phyloP scores from a whole-genome alignment of 1,284 basidiomycete species.

The Trametes sp. region DNA sequence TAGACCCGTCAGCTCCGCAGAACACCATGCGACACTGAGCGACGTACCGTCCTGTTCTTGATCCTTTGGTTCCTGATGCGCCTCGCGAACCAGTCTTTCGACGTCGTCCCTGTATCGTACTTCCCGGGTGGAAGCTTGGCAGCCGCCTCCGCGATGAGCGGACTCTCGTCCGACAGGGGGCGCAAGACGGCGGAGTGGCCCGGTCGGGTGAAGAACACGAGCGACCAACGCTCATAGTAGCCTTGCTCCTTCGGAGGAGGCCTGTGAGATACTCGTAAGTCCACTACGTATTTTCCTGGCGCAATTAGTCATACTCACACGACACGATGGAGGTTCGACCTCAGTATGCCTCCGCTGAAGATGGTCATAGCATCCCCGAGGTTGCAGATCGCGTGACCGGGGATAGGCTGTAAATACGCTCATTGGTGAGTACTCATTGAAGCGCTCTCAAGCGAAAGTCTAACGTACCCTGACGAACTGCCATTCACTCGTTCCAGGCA shows the following conservation, averaged over 20 bases:
- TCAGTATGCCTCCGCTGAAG: conserved; percentile 51
- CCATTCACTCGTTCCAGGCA: conserved; percentile 69
- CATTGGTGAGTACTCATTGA: neutral
- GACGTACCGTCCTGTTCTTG: conserved; percentile 39
- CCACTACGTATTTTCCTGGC: neutral
- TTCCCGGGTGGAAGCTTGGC: conserved; percentile 27
- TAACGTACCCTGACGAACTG: conserved; percentile 38
- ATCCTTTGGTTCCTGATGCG: conserved; percentile 41
- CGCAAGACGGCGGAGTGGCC: conserved; percentile 37
- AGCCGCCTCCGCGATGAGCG: conserved; percentile 37
- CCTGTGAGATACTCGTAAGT: conserved; percentile 23
- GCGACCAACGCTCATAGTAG: conserved; percentile 41
- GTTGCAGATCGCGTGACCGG: conserved; percentile 49
- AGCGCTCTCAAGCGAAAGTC: neutral
- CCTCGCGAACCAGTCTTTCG: conserved; percentile 42
- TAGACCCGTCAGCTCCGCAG: neutral
- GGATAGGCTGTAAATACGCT: conserved; percentile 37
- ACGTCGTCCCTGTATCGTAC: conserved; percentile 36
- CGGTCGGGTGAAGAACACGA: conserved; percentile 50
- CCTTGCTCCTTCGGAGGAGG: conserved; percentile 42
- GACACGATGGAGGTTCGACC: conserved; percentile 48
- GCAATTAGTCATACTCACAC: conserved; percentile 34
- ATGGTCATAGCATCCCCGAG: conserved; percentile 52
- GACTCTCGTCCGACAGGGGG: conserved; percentile 36
- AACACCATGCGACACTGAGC: neutral